phyloP scores from a whole-genome alignment of 2,329 filamentous ascomycete species.

The Diaporthe sp. region DNA sequence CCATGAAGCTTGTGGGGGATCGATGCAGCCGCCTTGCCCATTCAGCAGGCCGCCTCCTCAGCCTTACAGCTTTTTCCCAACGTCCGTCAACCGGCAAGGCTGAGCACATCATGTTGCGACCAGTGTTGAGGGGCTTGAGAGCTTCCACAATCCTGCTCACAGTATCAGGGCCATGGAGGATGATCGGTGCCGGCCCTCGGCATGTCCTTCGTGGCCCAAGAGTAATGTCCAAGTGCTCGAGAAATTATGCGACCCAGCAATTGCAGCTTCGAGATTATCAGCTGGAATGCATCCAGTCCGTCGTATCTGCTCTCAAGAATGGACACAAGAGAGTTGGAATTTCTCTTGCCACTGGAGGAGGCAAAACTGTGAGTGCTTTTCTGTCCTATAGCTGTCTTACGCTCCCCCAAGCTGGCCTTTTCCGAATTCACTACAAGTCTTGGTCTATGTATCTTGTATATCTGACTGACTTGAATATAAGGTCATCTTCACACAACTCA shows the following conservation, averaged over 20 bases:
- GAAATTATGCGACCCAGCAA: constrained; percentile 36
- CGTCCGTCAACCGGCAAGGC: constrained; percentile 37
- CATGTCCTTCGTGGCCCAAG: background rate
- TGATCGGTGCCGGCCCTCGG: background rate
- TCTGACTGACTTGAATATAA: constrained; percentile 51
- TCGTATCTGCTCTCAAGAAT: constrained; percentile 75
- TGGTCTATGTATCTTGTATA: background rate
- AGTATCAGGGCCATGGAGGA: constrained; percentile 12
- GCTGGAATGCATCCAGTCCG: constrained; percentile 89
- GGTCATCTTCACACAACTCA: constrained; percentile 97
- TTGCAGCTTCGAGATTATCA: constrained; percentile 81
- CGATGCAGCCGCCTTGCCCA: constrained; percentile 2
- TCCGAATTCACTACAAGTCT: background rate
- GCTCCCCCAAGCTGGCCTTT: no score
- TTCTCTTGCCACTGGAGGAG: constrained; percentile 88
- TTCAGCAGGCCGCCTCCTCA: constrained; percentile 18
- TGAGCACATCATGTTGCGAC: constrained; percentile 39
- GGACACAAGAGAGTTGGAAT: constrained; percentile 87
- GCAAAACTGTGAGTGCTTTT: constrained; percentile 79
- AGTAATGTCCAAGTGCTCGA: background rate
- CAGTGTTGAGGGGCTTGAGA: constrained; percentile 27
- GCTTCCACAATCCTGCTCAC: background rate
- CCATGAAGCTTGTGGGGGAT: background rate
- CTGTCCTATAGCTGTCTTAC: constrained; percentile 32
- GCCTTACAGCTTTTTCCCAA: constrained; percentile 31